Percentiles rank a stretch among this genome's conserved stretches.
phyloP scores from a whole-genome alignment of 2,329 filamentous ascomycete species.

The Elsinoe arachidis region DNA sequence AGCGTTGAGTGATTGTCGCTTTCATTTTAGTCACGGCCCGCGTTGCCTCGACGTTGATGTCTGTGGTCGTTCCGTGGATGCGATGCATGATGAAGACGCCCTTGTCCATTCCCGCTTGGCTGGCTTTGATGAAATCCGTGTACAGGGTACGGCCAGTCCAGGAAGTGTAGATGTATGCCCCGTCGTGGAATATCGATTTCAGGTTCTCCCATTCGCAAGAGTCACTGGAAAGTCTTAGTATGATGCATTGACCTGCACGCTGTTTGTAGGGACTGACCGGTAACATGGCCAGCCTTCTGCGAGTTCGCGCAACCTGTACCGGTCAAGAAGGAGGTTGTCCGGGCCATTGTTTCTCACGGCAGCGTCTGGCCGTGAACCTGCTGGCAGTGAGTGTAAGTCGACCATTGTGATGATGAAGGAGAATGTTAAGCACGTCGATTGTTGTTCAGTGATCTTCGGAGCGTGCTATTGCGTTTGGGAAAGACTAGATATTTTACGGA shows the following conservation, averaged over 20 bases:
- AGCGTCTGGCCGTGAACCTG: slow-evolving; percentile 15
- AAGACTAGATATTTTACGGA: too few relatives aligned
- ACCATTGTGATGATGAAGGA: not conserved
- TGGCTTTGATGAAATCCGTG: slow-evolving; percentile 34
- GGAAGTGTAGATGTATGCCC: slow-evolving; percentile 43
- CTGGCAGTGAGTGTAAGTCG: slow-evolving; percentile 14
- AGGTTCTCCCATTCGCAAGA: slow-evolving; percentile 47
- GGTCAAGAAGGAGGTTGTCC: slow-evolving; percentile 35
- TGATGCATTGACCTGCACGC: too few relatives aligned
- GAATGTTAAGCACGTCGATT: too few relatives aligned
- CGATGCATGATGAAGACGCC: slow-evolving; percentile 40
- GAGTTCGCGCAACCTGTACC: slow-evolving; percentile 41
- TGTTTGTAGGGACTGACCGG: slow-evolving; percentile 19
- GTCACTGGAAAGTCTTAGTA: slow-evolving; percentile 24
- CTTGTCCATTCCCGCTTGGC: slow-evolving; percentile 34
- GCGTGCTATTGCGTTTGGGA: too few relatives aligned
- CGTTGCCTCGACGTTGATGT: slow-evolving; percentile 33
- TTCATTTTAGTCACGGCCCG: slow-evolving; percentile 40
- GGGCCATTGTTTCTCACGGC: slow-evolving; percentile 43
- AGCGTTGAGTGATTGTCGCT: slow-evolving; percentile 43
- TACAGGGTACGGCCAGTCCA: slow-evolving; percentile 40
- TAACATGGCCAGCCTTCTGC: slow-evolving; percentile 45
- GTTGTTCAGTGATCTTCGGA: too few relatives aligned
- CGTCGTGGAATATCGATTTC: slow-evolving; percentile 41
- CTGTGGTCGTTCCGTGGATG: slow-evolving; percentile 35